phyloP scores from a whole-genome alignment of 495 filamentous ascomycete species.

The Penicilliopsis zonata region DNA sequence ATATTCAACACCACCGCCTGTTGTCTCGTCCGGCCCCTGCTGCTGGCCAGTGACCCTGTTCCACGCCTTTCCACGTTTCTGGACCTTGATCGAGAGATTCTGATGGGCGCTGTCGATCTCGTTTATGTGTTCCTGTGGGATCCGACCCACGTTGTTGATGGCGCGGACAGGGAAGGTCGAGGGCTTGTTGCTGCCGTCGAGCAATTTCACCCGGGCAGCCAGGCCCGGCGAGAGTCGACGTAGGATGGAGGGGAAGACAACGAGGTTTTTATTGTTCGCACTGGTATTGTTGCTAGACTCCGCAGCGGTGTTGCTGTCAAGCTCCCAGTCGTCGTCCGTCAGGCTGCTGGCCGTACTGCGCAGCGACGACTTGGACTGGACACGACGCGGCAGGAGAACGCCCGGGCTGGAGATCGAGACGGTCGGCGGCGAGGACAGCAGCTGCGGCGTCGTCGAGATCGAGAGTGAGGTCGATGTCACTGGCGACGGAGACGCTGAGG shows the following conservation, averaged over 20 bases:
- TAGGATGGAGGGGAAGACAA: conserved; percentile 25
- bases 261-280: conserved; percentile 16
- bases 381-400: conserved; percentile 19
- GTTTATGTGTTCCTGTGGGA: conserved; percentile 61
- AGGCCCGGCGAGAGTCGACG: conserved; percentile 53
- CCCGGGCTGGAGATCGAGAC: conserved; percentile 21
- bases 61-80: conserved; percentile 53
- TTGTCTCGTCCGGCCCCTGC: conserved; percentile 5
- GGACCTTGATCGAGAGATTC: conserved; percentile 40
- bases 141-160: conserved; percentile 49
- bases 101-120: conserved; percentile 51
- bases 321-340: conserved; percentile 18
- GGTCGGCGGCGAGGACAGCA: conserved; percentile 12
- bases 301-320: conserved; percentile 3
- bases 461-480: conserved; percentile 12
- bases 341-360: conserved; percentile 28
- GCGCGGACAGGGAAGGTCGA: conserved; percentile 21
- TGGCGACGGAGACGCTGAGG: conserved; percentile 15
- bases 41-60: conserved; percentile 24
- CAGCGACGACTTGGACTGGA: conserved; percentile 32
- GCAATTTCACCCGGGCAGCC: conserved; percentile 62
- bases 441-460: conserved; percentile 8
- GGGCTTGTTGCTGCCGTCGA: conserved; percentile 46
- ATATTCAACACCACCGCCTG: neutral
- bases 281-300: conserved; percentile 5